Evolutionary conservation across 192 early-diverging fungal species (phyloP).

Genomic region (Entomortierella lignicola): DNA sequence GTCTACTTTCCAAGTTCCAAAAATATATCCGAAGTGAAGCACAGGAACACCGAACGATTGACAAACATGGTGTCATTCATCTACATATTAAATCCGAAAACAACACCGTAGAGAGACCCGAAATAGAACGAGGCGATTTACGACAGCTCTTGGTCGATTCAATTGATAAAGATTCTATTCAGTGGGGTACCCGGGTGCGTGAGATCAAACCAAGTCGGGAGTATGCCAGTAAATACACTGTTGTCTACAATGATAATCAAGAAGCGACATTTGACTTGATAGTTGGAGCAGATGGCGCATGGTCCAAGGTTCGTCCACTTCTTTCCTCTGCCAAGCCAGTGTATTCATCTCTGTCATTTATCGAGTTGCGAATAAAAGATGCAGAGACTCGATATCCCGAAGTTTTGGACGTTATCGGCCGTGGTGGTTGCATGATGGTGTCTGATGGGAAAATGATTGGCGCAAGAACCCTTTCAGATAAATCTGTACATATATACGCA

Average conservation of each 20-base stretch:
- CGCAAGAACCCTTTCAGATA: conserved; percentile 39
- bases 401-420: conserved; percentile 35
- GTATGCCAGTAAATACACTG: conserved; percentile 12
- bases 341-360: conserved; percentile 57
- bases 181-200: conserved; percentile 46
- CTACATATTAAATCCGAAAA: conserved; percentile 35
- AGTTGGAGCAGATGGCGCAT: conserved; percentile 69
- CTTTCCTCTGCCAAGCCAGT: conserved; percentile 47
- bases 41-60: conserved; percentile 44
- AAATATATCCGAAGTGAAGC: conserved; percentile 46
- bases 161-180: conserved; percentile 43
- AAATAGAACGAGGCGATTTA: conserved; percentile 63
- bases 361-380: conserved; percentile 55
- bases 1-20: conserved; percentile 54
- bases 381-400: conserved; percentile 46
- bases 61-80: conserved; percentile 38
- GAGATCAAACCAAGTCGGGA: conserved; percentile 23
- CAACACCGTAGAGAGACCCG: conserved; percentile 48
- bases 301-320: conserved; percentile 60
- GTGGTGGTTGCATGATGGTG: conserved; percentile 49
- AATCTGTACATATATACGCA: conserved; percentile 42
- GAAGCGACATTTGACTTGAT: conserved; percentile 51
- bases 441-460: conserved; percentile 36
- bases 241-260: conserved; percentile 37
- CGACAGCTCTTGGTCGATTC: conserved; percentile 58